Evolutionary conservation across 345 rosid genomes (phyloP).

Genomic region (Eucalyptus brandiana): DNA sequence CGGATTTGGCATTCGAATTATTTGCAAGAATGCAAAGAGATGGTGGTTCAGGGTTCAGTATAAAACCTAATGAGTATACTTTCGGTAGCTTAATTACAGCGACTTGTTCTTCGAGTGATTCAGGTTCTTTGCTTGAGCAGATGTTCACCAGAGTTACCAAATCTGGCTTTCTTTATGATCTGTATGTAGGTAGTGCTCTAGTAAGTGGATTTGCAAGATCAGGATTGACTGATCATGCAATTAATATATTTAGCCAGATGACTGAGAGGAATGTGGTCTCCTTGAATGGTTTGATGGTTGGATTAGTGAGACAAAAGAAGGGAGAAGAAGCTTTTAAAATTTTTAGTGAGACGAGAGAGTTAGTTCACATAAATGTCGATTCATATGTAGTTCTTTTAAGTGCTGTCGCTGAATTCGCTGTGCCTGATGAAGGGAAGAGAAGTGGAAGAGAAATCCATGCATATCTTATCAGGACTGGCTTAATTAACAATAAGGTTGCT

Average conservation of each 20-base stretch:
- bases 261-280: slow-evolving; percentile 53
- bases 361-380: slow-evolving; percentile 45
- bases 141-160: slow-evolving; percentile 47
- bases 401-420: slow-evolving; percentile 55
- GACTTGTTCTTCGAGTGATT: slow-evolving; percentile 39
- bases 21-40: slow-evolving; percentile 54
- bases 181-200: slow-evolving; percentile 83
- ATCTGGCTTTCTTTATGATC: slow-evolving; percentile 57
- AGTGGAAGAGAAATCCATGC: slow-evolving; percentile 89
- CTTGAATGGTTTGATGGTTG: slow-evolving; percentile 82
- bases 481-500: slow-evolving; percentile 28
- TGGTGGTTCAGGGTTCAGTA: slow-evolving; percentile 1
- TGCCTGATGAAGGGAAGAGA: slow-evolving; percentile 39
- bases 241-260: slow-evolving; percentile 52
- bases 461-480: slow-evolving; percentile 40
- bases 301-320: slow-evolving; percentile 46
- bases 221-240: slow-evolving; percentile 47
- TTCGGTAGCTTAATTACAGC: slow-evolving; percentile 71
- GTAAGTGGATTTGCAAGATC: slow-evolving; percentile 67
- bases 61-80: slow-evolving; percentile 77
- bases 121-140: slow-evolving; percentile 63
- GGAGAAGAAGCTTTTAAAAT: slow-evolving; percentile 71
- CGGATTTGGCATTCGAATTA: slow-evolving; percentile 40
- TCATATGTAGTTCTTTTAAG: slow-evolving; percentile 60
- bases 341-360: slow-evolving; percentile 37